Evolutionary conservation across 805 yeast genomes (phyloP), one percentile per base, ranked within the genome.

Genomic region (Wickerhamia fluorescens): DNA sequence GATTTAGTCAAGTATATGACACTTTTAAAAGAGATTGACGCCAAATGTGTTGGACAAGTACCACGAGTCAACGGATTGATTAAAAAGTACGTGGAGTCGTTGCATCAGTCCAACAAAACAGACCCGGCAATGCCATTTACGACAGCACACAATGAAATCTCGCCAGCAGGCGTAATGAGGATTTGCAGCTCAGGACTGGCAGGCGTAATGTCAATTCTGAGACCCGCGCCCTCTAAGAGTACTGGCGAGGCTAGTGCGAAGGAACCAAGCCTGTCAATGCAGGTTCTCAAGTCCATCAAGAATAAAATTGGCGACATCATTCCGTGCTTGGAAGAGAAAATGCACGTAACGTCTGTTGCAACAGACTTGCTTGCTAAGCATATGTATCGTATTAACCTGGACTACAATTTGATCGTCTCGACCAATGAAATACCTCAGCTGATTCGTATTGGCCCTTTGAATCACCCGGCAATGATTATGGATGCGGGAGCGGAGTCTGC

Each of bases 271-370:
- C 3, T 14, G 11, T 4, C 10, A 11, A 46, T 67, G 33, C 53
- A 56, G 30, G 34, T 49, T 13, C 49, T 71, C 36, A 41, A 50
- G 16, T 42, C 51, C 15, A 68, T 73, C 34, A 54, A 68, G 31
- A 63, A 64, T 16, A 58, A 66, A 32, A 61, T 73, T 38, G 66
- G 61, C 38, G 95, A 84, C 34, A 66, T 89, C 32, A 75, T 89
- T 63, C 96, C 97, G 1, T 84, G 95, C 37, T 58, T 89, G 31
- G 97, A 89, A 51, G 96, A 92, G 52, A 92, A 92, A 56, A 86
- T 92, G 94, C 96, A 89, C 53, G 96, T 92, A 23, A 89, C 96
- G 4, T 79, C 89, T 2, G 78, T 85, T 22, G 96, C 96, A 14
- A 71, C 84, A 17, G 96, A 88, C 43, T 69, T 78, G 8, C 68